phyloP scores from a whole-genome alignment of 371 early-diverging fungal genomes.

The Syncephalis fuscata region DNA sequence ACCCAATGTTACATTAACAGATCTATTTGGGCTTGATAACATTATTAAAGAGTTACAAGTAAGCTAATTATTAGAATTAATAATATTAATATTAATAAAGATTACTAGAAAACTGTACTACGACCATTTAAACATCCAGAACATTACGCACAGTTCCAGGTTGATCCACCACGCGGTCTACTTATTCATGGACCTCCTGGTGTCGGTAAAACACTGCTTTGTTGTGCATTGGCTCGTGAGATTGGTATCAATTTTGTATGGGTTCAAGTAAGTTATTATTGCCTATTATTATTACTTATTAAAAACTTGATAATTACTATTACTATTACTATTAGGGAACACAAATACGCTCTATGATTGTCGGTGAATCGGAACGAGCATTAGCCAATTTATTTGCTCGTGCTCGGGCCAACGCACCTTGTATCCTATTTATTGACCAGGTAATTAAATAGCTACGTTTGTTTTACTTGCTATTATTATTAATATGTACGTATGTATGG shows the following conservation, averaged over 20 bases:
- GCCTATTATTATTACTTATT: not conserved
- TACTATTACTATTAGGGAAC: not conserved
- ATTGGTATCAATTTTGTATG: slow-evolving; percentile 54
- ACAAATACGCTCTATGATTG: slow-evolving; percentile 49
- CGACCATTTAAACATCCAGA: slow-evolving; percentile 73
- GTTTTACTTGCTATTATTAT: too few species aligned
- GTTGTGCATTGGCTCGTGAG: slow-evolving; percentile 87
- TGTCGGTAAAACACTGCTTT: slow-evolving; percentile 97
- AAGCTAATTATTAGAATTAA: slow-evolving; percentile 1
- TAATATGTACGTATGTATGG: not conserved
- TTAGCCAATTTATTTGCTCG: slow-evolving; percentile 53
- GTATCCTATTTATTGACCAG: slow-evolving; percentile 72
- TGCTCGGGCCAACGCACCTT: slow-evolving; percentile 61
- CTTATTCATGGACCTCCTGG: slow-evolving; percentile 99
- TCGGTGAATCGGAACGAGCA: slow-evolving; percentile 68
- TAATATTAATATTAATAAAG: not conserved
- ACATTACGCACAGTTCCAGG: slow-evolving; percentile 68
- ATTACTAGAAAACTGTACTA: not conserved
- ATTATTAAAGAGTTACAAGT: slow-evolving; percentile 39
- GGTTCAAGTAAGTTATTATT: slow-evolving; percentile 28
- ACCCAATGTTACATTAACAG: slow-evolving; percentile 34
- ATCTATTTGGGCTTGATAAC: slow-evolving; percentile 46
- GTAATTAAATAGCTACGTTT: slow-evolving; percentile 12
- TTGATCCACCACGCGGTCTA: slow-evolving; percentile 90
- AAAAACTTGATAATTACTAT: not conserved